Base-by-base conservation (phyloP, 345 rosid genomes). In the Streptanthus diversifolius region DNA sequence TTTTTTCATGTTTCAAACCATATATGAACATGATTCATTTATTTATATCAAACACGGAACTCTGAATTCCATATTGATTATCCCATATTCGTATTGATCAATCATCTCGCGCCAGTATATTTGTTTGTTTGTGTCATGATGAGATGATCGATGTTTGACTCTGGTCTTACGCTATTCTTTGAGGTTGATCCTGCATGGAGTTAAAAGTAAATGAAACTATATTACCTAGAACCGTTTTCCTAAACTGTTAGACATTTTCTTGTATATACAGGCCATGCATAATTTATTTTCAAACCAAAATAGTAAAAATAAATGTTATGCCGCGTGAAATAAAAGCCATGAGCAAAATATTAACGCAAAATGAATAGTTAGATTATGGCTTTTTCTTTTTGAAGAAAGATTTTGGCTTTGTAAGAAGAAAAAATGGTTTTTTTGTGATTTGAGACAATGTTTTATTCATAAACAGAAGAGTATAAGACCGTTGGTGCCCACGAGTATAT, bases 141-240 rank as follows among this genome's bases (percentile, higher is more conserved):
- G 44, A 18, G 53, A 60, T 35, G 37, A 35, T 35, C 11, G 53
- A 66, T 66, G 39, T 59, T 59, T 59, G 45, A 4, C 45, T 51
- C 64, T 29, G 29, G 37, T 40, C 35, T 59, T 63, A 55, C 22
- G 9, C 54, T 36, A 17, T 73, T 66, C 40, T 39, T 36, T 68
- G 57, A 60, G 15, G 30, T 33, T 59, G 47, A 36, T 48, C 54
- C 78, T 67, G 63, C 78, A 67, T 67, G 67, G 25, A 56, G 1
- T 15, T 17, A 43, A 4, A 25, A 24, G 22, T 11, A 1, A 49
- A 39, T 32, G 6, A 54, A 72, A 64, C 7, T 35, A 47, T 48
- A 60, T 70, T 36, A 70, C 49, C 29, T 47, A 36, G 1, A 27
- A 24, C 43, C 22, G 4, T 33, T 52, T 27, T 18, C 24, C 13